phyloP scores from a whole-genome alignment of 495 filamentous ascomycete species.

The Xylaria intraflava region DNA sequence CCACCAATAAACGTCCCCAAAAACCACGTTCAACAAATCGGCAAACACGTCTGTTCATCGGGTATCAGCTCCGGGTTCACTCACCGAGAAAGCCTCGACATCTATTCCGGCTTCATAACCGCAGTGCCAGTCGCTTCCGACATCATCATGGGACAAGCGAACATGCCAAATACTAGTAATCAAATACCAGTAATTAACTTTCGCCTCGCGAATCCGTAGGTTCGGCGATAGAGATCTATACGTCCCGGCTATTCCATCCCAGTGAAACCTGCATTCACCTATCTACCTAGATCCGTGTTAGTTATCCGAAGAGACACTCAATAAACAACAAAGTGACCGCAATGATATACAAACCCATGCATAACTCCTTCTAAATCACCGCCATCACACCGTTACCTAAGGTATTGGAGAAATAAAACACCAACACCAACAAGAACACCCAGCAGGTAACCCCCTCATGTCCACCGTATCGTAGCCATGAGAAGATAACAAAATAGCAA shows the following conservation, averaged over 20 bases:
- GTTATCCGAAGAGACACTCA: slow-evolving; percentile 41
- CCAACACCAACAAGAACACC: too few species aligned
- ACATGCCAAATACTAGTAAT: slow-evolving; percentile 22
- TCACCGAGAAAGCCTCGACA: slow-evolving; percentile 29
- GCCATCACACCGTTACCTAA: too few species aligned
- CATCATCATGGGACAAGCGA: slow-evolving; percentile 26
- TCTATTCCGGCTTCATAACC: slow-evolving; percentile 54
- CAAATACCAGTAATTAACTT: slow-evolving; percentile 29
- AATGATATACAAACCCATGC: slow-evolving; percentile 49
- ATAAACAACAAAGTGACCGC: slow-evolving; percentile 45
- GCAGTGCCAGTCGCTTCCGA: slow-evolving; percentile 41
- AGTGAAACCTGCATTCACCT: slow-evolving; percentile 49
- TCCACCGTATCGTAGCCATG: too few species aligned
- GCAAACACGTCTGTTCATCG: slow-evolving; percentile 57
- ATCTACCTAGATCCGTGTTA: slow-evolving; percentile 50
- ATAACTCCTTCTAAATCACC: too few species aligned
- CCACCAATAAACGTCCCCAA: too few species aligned
- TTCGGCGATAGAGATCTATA: slow-evolving; percentile 33
- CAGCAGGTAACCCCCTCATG: too few species aligned
- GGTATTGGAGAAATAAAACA: too few species aligned
- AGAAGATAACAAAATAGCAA: too few species aligned
- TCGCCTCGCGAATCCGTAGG: slow-evolving; percentile 33
- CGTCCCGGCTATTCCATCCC: slow-evolving; percentile 48
- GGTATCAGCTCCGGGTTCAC: slow-evolving; percentile 42
- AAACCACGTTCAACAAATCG: slow-evolving; percentile 51